Evolutionary conservation across 2,329 filamentous ascomycete genomes (phyloP).

Genomic region (Mycosphaerella sp.): DNA sequence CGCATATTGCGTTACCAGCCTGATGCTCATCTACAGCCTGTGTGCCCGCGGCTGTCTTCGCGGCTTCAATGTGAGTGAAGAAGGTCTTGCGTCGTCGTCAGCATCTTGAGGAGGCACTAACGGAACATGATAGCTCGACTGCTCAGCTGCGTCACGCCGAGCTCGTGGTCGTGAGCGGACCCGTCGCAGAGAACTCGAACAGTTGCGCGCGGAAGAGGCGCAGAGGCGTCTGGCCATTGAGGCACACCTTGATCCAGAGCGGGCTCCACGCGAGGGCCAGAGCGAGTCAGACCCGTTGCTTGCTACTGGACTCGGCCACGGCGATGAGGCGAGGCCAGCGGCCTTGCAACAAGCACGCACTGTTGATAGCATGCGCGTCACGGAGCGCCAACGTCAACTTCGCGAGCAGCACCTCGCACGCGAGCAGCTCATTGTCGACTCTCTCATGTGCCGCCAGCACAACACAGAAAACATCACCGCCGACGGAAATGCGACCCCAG

Average conservation of each 20-base stretch:
- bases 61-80: conserved; percentile 3
- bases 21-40: conserved; percentile 1
- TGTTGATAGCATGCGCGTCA: conserved; percentile 2
- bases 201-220: no score
- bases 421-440: not conserved
- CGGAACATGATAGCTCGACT: not conserved
- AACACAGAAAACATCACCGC: no score
- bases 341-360: not conserved
- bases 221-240: no score
- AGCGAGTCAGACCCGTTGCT: conserved; percentile 1
- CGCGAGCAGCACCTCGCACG: conserved; percentile 3
- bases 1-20: conserved; percentile 4
- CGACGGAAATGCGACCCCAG: no score
- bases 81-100: not conserved
- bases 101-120: not conserved
- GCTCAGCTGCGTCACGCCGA: no score
- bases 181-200: not conserved
- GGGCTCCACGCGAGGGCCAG: not conserved
- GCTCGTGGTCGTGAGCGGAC: not conserved
- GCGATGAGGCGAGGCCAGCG: conserved; percentile 8
- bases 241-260: not conserved
- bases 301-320: conserved; percentile 9
- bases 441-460: no score
- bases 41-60: conserved; percentile 6
- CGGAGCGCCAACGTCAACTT: conserved; percentile 6